Percentiles rank a stretch among this genome's conserved stretches.
Evolutionary conservation across 768 basidiomycete species (phyloP).

Genomic region (Cystofilobasidium capitatum): DNA sequence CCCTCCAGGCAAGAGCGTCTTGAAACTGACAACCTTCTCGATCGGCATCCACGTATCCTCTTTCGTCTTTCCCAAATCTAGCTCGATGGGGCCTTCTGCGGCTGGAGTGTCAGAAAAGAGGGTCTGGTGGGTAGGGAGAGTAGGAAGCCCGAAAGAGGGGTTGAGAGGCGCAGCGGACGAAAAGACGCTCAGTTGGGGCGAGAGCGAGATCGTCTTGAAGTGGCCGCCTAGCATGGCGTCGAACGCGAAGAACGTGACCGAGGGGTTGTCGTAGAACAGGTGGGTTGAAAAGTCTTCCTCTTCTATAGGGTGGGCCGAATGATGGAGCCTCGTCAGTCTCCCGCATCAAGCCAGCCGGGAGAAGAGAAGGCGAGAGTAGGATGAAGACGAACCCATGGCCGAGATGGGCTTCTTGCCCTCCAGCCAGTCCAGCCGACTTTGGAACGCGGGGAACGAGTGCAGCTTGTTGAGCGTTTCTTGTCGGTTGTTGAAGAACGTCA

Average conservation of each 20-base stretch:
- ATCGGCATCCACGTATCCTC: constrained; percentile 15
- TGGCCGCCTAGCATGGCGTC: constrained; percentile 12
- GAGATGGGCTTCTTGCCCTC: constrained; percentile 2
- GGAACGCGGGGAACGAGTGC: constrained; percentile 15
- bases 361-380: not conserved
- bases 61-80: constrained; percentile 12
- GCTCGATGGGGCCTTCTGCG: not conserved
- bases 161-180: not conserved
- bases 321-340: not conserved
- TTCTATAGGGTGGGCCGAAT: constrained; percentile 1
- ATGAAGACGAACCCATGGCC: constrained; percentile 12
- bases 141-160: not conserved
- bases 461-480: constrained; percentile 10
- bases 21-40: constrained; percentile 7
- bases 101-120: constrained; percentile 6
- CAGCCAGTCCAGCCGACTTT: not conserved
- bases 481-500: constrained; percentile 21
- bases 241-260: constrained; percentile 19
- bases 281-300: constrained; percentile 22
- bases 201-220: constrained; percentile 10
- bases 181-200: constrained; percentile 5
- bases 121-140: not conserved
- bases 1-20: not conserved
- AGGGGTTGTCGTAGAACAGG: constrained; percentile 12
- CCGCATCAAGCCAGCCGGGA: not conserved